A percentile compares a stretch with the other conserved stretches of the same genome.
phyloP scores from a whole-genome alignment of 2,329 filamentous ascomycete species.

The Magnaporthiopsis poae region DNA sequence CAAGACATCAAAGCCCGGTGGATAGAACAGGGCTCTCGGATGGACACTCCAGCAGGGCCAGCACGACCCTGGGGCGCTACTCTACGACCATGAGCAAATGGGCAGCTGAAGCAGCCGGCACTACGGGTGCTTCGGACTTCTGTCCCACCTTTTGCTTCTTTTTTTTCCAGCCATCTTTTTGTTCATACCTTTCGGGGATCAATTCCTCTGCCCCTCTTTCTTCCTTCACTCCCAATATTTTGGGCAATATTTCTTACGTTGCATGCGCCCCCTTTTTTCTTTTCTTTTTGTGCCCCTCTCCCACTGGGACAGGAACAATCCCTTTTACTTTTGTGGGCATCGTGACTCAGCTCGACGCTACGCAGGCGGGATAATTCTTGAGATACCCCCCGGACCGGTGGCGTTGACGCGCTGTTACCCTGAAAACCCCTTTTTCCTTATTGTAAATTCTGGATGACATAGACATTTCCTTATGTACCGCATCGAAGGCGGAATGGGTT shows the following conservation, averaged over 20 bases:
- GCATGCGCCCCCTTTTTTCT: neutral
- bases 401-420: too few relatives aligned
- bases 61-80: neutral
- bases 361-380: constrained; percentile 1
- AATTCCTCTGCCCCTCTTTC: neutral
- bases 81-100: neutral
- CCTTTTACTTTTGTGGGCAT: neutral
- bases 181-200: too few relatives aligned
- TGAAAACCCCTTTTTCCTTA: too few relatives aligned
- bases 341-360: too few relatives aligned
- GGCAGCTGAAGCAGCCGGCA: neutral
- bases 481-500: too few relatives aligned
- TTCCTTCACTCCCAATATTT: neutral
- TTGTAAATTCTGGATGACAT: too few relatives aligned
- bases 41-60: neutral
- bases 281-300: neutral
- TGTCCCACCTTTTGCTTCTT: neutral
- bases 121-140: neutral
- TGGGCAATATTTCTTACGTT: neutral
- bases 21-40: neutral
- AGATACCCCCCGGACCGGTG: constrained; percentile 3
- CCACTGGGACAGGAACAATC: neutral
- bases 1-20: neutral
- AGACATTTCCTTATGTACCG: too few relatives aligned
- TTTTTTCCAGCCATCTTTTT: neutral